Conservation (phyloP, 2,329 filamentous ascomycete species). For the Rhinocladiella similis region DNA sequence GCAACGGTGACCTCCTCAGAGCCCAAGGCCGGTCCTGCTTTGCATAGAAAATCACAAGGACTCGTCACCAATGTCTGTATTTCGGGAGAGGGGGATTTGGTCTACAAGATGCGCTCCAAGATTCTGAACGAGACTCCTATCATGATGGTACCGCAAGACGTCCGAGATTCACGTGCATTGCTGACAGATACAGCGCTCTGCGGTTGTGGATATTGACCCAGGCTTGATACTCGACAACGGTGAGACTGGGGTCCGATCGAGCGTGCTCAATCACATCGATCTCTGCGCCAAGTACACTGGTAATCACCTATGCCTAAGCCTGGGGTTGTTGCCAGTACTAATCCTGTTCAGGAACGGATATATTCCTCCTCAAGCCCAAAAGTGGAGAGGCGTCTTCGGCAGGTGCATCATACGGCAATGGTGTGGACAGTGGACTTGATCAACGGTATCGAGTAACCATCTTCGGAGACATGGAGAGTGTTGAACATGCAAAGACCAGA, state of each 20-base stretch:
- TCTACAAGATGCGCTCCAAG: conserved; percentile 84
- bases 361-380: conserved; percentile 92
- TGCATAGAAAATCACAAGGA: conserved; percentile 53
- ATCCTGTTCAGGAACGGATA: conserved; percentile 69
- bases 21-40: conserved; percentile 62
- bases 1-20: conserved; percentile 81
- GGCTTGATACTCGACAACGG: conserved; percentile 80
- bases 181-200: conserved; percentile 67
- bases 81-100: conserved; percentile 81
- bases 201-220: conserved; percentile 89
- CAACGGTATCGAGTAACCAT: conserved; percentile 90
- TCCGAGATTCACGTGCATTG: conserved; percentile 12
- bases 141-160: conserved; percentile 68
- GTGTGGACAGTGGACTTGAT: conserved; percentile 78
- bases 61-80: conserved; percentile 86
- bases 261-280: conserved; percentile 82
- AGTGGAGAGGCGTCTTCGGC: conserved; percentile 75
- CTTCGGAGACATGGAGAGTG: conserved; percentile 91
- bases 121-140: conserved; percentile 91
- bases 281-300: conserved; percentile 76
- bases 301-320: too few species aligned
- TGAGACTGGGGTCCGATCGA: conserved; percentile 67
- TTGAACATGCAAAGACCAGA: conserved; percentile 94
- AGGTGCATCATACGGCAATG: conserved; percentile 64
- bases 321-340: too few species aligned